Percentiles rank a stretch among this genome's conserved stretches.
These are phyloP conservation scores for Adansonia madagascariensis DNA, from an alignment of 441 rosid species.

Conservation along the genomic window DNA sequence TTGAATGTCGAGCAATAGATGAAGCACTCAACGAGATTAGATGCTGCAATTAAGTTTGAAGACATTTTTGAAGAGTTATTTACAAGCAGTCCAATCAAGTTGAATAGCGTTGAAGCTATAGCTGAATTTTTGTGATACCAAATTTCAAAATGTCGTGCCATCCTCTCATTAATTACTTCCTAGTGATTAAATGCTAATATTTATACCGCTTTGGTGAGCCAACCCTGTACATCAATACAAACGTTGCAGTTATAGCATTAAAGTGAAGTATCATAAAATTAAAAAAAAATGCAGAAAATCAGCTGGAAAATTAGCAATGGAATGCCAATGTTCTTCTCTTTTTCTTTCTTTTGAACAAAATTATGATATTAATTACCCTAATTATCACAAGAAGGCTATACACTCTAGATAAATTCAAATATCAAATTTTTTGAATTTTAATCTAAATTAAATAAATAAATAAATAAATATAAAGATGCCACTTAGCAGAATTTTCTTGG, in stretches of 20 bases:
- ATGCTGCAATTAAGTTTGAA: background rate
- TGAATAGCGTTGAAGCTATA: background rate
- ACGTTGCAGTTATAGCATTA: background rate
- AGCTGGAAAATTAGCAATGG: background rate
- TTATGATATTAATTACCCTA: no score
- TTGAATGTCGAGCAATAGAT: background rate
- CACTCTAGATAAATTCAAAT: no score
- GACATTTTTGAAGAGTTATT: background rate
- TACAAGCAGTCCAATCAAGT: background rate
- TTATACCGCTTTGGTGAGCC: background rate
- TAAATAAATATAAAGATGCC: background rate
- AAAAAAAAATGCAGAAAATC: background rate
- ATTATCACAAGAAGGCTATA: background rate
- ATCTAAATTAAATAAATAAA: background rate
- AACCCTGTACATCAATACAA: background rate
- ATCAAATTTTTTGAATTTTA: background rate
- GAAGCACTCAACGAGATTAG: background rate
- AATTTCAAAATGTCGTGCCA: background rate
- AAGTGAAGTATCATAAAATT: background rate
- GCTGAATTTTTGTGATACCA: background rate
- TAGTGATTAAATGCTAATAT: background rate
- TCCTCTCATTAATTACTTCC: constrained; percentile 4
- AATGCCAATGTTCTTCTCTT: background rate
- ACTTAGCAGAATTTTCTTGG: background rate
- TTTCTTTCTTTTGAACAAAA: background rate